Conservation (phyloP, 2,329 filamentous ascomycete species). For the Aureobasidium musti region DNA sequence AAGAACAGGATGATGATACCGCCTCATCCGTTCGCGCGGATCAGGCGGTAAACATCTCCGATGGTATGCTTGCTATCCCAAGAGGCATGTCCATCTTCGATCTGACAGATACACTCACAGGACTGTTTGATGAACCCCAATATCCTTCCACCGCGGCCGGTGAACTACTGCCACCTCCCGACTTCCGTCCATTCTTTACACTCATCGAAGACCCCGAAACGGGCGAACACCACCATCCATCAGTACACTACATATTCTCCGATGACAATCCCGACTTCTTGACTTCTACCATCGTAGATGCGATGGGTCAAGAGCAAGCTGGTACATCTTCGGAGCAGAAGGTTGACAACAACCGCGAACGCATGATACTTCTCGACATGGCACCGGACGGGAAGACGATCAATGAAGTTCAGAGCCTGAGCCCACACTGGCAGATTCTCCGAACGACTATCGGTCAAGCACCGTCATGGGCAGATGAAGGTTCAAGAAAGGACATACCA, state of each 20-base stretch:
- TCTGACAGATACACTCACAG: neutral
- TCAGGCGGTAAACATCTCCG: conserved; percentile 6
- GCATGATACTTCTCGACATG: conserved; percentile 61
- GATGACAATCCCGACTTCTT: conserved; percentile 84
- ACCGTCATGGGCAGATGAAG: conserved; percentile 60
- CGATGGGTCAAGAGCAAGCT: conserved; percentile 22
- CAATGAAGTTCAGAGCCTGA: conserved; percentile 69
- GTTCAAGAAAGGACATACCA: conserved; percentile 38
- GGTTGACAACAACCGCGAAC: conserved; percentile 43
- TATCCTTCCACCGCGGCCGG: conserved; percentile 26
- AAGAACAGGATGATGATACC: neutral
- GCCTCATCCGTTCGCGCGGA: conserved; percentile 4
- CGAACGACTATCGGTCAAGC: conserved; percentile 57
- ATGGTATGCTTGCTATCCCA: neutral
- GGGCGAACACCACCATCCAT: conserved; percentile 76
- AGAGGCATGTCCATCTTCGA: neutral
- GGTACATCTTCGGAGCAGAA: conserved; percentile 10
- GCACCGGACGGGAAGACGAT: conserved; percentile 55
- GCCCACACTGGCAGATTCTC: conserved; percentile 70
- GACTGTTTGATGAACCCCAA: conserved; percentile 9
- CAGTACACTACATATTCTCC: conserved; percentile 87
- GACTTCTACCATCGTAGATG: conserved; percentile 56
- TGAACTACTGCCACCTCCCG: conserved; percentile 45
- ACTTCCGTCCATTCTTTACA: conserved; percentile 81
- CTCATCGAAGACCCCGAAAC: conserved; percentile 75